Evolutionary conservation across 2,329 filamentous ascomycete species (phyloP).

Genomic region (Diatrype stigma): DNA sequence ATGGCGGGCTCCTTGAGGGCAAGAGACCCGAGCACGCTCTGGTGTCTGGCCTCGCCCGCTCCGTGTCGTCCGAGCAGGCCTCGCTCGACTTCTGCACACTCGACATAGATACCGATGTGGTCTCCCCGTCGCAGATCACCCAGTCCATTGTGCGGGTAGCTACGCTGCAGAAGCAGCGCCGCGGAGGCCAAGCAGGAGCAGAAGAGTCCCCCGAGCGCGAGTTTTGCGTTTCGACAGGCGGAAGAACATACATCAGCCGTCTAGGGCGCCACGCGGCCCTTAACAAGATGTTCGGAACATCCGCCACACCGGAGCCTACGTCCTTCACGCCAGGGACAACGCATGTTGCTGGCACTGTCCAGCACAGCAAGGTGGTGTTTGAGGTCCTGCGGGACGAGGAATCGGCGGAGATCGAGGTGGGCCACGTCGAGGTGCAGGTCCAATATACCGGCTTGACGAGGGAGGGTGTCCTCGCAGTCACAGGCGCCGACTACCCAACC

Average conservation of each 20-base stretch:
- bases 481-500: conserved; percentile 18
- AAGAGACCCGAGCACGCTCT: conserved; percentile 22
- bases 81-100: conserved; percentile 21
- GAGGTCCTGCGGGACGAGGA: conserved; percentile 3
- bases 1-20: conserved; percentile 17
- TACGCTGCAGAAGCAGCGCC: conserved; percentile 11
- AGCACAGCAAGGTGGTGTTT: conserved; percentile 16
- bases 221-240: conserved; percentile 14
- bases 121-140: conserved; percentile 5
- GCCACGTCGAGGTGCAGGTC: conserved; percentile 18
- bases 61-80: conserved; percentile 20
- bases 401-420: conserved; percentile 3
- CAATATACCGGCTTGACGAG: conserved; percentile 13
- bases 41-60: conserved; percentile 19
- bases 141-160: conserved; percentile 10
- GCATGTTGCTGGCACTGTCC: conserved; percentile 15
- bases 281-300: conserved; percentile 13
- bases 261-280: conserved; percentile 15
- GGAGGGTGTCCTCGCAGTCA: conserved; percentile 17
- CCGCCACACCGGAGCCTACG: conserved; percentile 5
- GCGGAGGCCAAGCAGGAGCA: conserved; percentile 7
- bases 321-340: conserved; percentile 9
- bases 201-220: conserved; percentile 17
- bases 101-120: conserved; percentile 16
- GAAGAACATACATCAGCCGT: conserved; percentile 21